A percentile compares a stretch with the other conserved stretches of the same genome.
Evolutionary conservation across 2,329 filamentous ascomycete species (phyloP).

Genomic region (Polychaeton citri): DNA sequence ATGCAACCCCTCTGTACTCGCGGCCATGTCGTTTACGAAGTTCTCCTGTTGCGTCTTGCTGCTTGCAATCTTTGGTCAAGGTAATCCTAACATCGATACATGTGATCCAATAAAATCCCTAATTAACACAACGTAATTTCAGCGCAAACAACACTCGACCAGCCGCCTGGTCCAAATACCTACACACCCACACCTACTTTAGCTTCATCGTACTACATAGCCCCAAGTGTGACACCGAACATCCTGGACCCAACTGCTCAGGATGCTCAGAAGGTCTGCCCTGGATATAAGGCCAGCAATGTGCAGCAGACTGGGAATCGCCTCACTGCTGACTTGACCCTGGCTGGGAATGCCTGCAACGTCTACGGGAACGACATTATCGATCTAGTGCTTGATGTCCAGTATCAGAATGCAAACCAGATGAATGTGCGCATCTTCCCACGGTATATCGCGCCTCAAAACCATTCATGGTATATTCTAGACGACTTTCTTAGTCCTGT

Average conservation of each 20-base stretch:
- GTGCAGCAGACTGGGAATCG: conserved; percentile 11
- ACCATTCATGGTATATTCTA: conserved; percentile 22
- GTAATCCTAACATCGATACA: too few species aligned
- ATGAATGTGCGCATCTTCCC: conserved; percentile 13
- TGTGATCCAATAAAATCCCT: too few species aligned
- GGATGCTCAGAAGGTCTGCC: conserved; percentile 14
- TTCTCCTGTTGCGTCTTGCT: too few species aligned
- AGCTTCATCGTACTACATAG: conserved; percentile 1
- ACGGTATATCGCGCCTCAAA: conserved; percentile 11
- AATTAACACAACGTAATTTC: too few species aligned
- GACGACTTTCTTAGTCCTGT: not conserved
- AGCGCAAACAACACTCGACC: not conserved
- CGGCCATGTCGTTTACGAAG: too few species aligned
- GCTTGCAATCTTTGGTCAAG: too few species aligned
- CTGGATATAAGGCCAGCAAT: conserved; percentile 19
- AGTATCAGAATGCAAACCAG: conserved; percentile 16
- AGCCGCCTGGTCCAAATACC: not conserved
- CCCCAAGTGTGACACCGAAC: conserved; percentile 15
- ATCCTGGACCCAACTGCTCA: conserved; percentile 13
- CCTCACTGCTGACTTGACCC: conserved; percentile 15
- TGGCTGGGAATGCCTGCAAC: conserved; percentile 17
- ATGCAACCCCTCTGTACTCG: too few species aligned
- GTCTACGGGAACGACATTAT: conserved; percentile 19
- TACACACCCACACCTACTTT: not conserved
- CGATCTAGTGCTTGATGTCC: conserved; percentile 12